Percentiles rank a stretch among this genome's conserved stretches.
phyloP scores from a whole-genome alignment of 1,139 yeast genomes.

The Arxiozyma heterogenica region DNA sequence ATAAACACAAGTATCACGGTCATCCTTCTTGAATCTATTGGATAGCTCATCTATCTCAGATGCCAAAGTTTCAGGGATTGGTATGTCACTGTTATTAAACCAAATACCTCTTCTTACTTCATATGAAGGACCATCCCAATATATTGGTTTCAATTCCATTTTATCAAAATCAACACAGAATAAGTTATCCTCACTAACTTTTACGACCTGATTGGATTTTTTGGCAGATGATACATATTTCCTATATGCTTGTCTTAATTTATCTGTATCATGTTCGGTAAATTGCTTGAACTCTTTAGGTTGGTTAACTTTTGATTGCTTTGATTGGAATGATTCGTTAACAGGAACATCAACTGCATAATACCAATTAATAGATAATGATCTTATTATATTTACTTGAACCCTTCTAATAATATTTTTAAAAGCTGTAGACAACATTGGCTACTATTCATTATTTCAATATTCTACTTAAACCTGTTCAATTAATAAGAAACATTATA shows the following conservation, averaged over 20 bases:
- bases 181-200: constrained; percentile 74
- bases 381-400: not conserved
- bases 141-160: constrained; percentile 56
- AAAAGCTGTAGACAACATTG: not conserved
- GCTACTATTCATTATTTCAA: not conserved
- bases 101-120: constrained; percentile 81
- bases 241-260: constrained; percentile 47
- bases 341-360: constrained; percentile 74
- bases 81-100: constrained; percentile 58
- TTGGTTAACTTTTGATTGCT: constrained; percentile 36
- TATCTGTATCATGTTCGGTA: constrained; percentile 49
- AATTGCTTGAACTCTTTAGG: constrained; percentile 67
- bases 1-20: constrained; percentile 1
- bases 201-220: constrained; percentile 28
- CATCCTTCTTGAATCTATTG: constrained; percentile 8
- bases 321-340: constrained; percentile 53
- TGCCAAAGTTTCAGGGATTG: constrained; percentile 46
- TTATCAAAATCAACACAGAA: constrained; percentile 57
- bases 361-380: constrained; percentile 44
- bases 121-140: constrained; percentile 84
- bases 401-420: constrained; percentile 8
- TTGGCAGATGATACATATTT: not conserved
- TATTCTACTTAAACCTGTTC: too few species aligned
- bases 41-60: constrained; percentile 43
- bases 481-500: too few species aligned